Evolutionary conservation across 2,329 filamentous ascomycete genomes (phyloP).

Genomic region (Lizonia empirigonia): DNA sequence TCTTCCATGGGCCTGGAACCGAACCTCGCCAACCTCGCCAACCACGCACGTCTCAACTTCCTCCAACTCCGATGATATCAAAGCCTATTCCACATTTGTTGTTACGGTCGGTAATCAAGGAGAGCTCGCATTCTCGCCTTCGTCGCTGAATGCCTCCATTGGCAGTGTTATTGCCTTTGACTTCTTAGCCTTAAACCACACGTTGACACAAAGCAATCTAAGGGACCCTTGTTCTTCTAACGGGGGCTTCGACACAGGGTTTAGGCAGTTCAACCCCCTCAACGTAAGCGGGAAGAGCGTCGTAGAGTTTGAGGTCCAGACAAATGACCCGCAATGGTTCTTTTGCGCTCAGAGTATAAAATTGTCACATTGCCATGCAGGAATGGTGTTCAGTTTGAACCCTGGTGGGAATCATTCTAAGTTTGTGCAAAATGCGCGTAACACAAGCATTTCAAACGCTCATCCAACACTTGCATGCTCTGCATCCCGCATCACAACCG

Average conservation of each 20-base stretch:
- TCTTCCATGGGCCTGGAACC: not conserved
- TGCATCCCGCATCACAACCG: too few relatives aligned
- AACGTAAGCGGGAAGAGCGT: slow-evolving; percentile 17
- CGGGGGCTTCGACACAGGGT: not conserved
- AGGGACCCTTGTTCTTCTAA: slow-evolving; percentile 6
- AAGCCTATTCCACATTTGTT: slow-evolving; percentile 1
- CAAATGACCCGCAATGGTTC: slow-evolving; percentile 18
- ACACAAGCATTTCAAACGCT: not conserved
- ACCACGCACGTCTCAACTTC: not conserved
- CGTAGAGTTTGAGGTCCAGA: slow-evolving; percentile 14
- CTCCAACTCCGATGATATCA: not conserved
- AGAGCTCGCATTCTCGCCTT: slow-evolving; percentile 13
- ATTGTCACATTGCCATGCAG: slow-evolving; percentile 15
- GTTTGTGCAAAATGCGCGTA: slow-evolving; percentile 14
- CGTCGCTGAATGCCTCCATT: slow-evolving; percentile 11
- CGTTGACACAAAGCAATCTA: slow-evolving; percentile 17
- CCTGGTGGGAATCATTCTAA: slow-evolving; percentile 7
- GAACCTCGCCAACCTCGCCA: not conserved
- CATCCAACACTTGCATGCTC: not conserved
- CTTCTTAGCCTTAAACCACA: slow-evolving; percentile 21
- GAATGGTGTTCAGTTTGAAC: slow-evolving; percentile 21
- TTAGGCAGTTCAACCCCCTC: not conserved
- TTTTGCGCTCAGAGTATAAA: slow-evolving; percentile 16
- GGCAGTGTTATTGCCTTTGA: slow-evolving; percentile 18
- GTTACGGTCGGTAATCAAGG: slow-evolving; percentile 17